Evolutionary conservation across 768 basidiomycete species (phyloP).

Genomic region (Trametes maxima): DNA sequence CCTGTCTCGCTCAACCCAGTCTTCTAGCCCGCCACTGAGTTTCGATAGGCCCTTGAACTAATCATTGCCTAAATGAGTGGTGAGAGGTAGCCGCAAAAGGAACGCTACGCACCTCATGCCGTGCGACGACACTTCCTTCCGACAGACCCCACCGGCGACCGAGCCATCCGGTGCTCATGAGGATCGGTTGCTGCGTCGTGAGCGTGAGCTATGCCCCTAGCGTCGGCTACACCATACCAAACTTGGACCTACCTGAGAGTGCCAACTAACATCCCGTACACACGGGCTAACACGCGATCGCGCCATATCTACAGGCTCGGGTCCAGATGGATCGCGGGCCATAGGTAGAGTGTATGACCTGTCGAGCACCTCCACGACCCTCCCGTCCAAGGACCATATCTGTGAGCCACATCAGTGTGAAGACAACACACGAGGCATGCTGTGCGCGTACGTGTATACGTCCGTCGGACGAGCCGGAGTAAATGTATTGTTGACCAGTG

Average conservation of each 20-base stretch:
- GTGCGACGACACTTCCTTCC: slow-evolving; percentile 77
- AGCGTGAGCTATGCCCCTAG: not conserved
- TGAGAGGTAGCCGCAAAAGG: not conserved
- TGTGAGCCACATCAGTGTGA: slow-evolving; percentile 34
- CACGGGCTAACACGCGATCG: slow-evolving; percentile 44
- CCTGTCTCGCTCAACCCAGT: slow-evolving; percentile 65
- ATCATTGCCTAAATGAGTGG: not conserved
- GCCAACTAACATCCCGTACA: slow-evolving; percentile 97
- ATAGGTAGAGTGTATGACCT: slow-evolving; percentile 73
- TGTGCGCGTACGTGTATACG: slow-evolving; percentile 67
- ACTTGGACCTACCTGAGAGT: slow-evolving; percentile 59
- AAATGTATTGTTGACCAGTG: slow-evolving; percentile 91
- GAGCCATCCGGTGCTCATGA: slow-evolving; percentile 94
- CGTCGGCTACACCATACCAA: not conserved
- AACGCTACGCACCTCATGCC: slow-evolving; percentile 59
- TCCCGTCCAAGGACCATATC: slow-evolving; percentile 96
- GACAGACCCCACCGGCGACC: slow-evolving; percentile 40
- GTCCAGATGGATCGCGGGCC: slow-evolving; percentile 69
- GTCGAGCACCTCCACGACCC: slow-evolving; percentile 81
- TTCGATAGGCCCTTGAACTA: slow-evolving; percentile 89
- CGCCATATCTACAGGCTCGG: slow-evolving; percentile 43
- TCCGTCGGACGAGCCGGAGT: slow-evolving; percentile 90
- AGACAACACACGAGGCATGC: not conserved
- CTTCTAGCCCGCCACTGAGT: slow-evolving; percentile 64
- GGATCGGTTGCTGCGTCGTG: slow-evolving; percentile 68